A percentile compares a stretch with the other conserved stretches of the same genome.
phyloP scores from a whole-genome alignment of 306 rosid species.

The Sechiopsis laciniata region DNA sequence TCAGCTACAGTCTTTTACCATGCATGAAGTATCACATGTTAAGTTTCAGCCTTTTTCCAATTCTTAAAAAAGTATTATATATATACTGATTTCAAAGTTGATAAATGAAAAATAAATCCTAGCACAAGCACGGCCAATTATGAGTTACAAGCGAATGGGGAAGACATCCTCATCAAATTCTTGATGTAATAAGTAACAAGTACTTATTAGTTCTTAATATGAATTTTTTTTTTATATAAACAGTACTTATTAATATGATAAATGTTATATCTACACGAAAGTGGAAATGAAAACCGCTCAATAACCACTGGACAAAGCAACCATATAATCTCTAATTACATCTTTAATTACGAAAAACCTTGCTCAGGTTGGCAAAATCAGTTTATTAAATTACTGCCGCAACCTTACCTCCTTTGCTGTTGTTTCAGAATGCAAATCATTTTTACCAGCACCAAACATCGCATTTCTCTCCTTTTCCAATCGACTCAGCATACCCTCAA shows the following conservation, averaged over 20 bases:
- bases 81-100: not conserved
- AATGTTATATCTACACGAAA: not conserved
- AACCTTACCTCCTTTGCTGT: constrained; percentile 37
- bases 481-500: constrained; percentile 83
- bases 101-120: not conserved
- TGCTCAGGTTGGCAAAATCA: not conserved
- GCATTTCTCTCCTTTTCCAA: constrained; percentile 64
- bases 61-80: not conserved
- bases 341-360: not conserved
- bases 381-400: not conserved
- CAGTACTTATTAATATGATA: not conserved
- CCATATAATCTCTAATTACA: not conserved
- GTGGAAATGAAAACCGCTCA: not conserved
- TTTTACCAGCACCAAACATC: constrained; percentile 36
- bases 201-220: not conserved
- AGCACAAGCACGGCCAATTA: not conserved
- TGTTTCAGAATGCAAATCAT: constrained; percentile 31
- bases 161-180: not conserved
- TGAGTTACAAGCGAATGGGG: not conserved
- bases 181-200: not conserved
- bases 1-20: constrained; percentile 55
- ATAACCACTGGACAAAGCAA: not conserved
- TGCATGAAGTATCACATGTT: constrained; percentile 37
- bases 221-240: too few species aligned
- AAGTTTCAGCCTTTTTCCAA: constrained; percentile 30